Evolutionary conservation across 2,329 filamentous ascomycete species (phyloP), one percentile per base, ranked within the genome.

Genomic region (Capronia americana): DNA sequence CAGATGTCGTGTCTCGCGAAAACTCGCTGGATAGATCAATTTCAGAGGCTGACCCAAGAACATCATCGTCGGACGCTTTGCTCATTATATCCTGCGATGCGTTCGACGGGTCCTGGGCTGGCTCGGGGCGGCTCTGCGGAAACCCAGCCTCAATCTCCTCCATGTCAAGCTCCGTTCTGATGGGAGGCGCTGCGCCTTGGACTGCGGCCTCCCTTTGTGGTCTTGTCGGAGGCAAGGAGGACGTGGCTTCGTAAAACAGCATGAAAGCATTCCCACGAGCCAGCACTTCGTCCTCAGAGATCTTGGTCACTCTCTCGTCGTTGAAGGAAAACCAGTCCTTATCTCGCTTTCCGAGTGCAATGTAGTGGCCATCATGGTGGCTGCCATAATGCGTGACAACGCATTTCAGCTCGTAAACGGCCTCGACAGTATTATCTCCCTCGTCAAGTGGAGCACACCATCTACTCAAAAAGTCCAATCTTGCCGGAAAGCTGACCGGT

Each of bases 321-420:
- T 94, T 98, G 30, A 98, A 83, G 17, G 91, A 85, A 89, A 92
- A 99, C 95, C 95, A 98, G 41, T 70, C 62, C 63, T 73, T 71
- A 53, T 59, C 68, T 66, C 70, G 67, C 64, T 90, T 91, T 59
- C 92, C 86, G 77, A 95, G 97, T 76, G 92, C 96, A 46, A 97
- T 88, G 73, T 99, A 98, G 79, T 99, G 95, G 0, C 95, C 95
- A 73, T 96, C 97, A 69, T 97, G 93, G 76, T 98, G 95, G 34
- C 91, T 85, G 3, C 95, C 95, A 68, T 91, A 92, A 75, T 98
- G 95, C 0, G 92, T 95, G 10, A 98, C 87, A 0, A 94, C 91
- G 32, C 93, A 92, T 61, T 90, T 87, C 17, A 98, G 82, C 74
- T 92, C 87, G 76, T 96, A 98, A 1, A 89, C 73, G 61, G 69